phyloP scores from a whole-genome alignment of 805 yeast species.

The Kodamaea restingae region DNA sequence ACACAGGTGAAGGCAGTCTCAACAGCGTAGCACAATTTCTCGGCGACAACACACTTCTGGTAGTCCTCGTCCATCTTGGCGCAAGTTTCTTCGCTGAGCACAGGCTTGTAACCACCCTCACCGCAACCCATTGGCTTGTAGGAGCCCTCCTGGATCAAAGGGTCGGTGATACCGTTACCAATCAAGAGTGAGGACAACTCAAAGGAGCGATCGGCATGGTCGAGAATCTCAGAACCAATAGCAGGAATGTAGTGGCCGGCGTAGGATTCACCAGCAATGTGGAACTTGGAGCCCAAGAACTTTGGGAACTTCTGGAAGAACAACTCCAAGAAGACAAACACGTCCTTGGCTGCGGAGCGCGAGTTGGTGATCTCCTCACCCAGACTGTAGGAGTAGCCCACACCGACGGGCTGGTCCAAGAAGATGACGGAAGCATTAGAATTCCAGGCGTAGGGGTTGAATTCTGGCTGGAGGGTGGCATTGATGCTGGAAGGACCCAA shows the following conservation, averaged over 20 bases:
- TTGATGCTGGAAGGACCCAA: conserved; percentile 27
- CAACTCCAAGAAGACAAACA: conserved; percentile 21
- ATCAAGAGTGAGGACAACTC: conserved; percentile 38
- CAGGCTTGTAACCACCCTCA: conserved; percentile 41
- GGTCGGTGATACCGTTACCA: conserved; percentile 45
- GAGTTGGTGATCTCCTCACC: conserved; percentile 16
- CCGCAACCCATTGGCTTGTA: conserved; percentile 46
- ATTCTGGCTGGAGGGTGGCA: conserved; percentile 20
- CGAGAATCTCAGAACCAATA: conserved; percentile 21
- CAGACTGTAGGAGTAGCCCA: conserved; percentile 21
- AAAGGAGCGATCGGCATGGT: conserved; percentile 20
- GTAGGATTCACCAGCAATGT: conserved; percentile 25
- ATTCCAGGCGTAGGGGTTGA: conserved; percentile 29
- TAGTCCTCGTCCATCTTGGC: conserved; percentile 31
- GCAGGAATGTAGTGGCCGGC: conserved; percentile 26
- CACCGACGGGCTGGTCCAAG: conserved; percentile 27
- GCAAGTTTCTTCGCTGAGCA: conserved; percentile 30
- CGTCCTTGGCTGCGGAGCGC: conserved; percentile 19
- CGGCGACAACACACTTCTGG: conserved; percentile 32
- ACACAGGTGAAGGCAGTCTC: conserved; percentile 37
- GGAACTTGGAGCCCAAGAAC: conserved; percentile 18
- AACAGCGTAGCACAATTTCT: conserved; percentile 27
- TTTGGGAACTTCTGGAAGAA: conserved; percentile 24
- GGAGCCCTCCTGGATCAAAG: conserved; percentile 35
- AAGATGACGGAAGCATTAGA: conserved; percentile 25